Base-by-base conservation (phyloP, 2,329 filamentous ascomycete species). In the Xylariales sp. region DNA sequence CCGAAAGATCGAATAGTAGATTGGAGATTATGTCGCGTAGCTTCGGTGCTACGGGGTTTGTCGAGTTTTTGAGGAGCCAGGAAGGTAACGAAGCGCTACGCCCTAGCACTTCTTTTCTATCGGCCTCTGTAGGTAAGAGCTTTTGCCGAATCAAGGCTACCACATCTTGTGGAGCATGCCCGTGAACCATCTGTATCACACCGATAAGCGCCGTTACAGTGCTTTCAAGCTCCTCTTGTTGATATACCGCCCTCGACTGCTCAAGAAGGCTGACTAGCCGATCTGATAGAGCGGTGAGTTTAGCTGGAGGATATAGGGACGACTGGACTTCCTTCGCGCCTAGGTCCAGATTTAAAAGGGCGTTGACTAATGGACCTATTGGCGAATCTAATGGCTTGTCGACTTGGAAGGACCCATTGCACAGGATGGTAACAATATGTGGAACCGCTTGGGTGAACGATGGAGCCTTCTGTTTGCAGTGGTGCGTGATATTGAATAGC, bases 1-100 rank as follows among this genome's bases (percentile, higher is more conserved):
- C 91, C 0, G 94, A 97, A 34, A 98, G 85, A 71, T 97, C 92
- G 77, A 97, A 99, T 69, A 97, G 87, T 30, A 99, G 84, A 36
- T 90, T 86, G 0, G 92, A 92, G 60, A 97, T 91, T 18, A 88
- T 87, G 54, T 92, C 89, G 18, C 93, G 89, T 3, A 97, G 82
- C 46, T 90, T 89, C 0, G 93, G 89, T 0, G 92, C 87, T 50
- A 89, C 80, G 0, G 94, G 87, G 14, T 92, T 93, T 5, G 90
- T 93, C 2, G 92, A 93, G 48, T 96, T 88, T 62, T 89, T 88
- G 58, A 99, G 85, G 1, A 99, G 83, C 67, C 89, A 89, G 1
- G 93, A 91, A 1, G 95, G 86, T 0, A 98, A 82, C 0, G 90
- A 92, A 34, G 90, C 84, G 8, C 91, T 91, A 68, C 88, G 87